Conservation (phyloP, 768 basidiomycete species). For the Asterophora lycoperdoides region DNA sequence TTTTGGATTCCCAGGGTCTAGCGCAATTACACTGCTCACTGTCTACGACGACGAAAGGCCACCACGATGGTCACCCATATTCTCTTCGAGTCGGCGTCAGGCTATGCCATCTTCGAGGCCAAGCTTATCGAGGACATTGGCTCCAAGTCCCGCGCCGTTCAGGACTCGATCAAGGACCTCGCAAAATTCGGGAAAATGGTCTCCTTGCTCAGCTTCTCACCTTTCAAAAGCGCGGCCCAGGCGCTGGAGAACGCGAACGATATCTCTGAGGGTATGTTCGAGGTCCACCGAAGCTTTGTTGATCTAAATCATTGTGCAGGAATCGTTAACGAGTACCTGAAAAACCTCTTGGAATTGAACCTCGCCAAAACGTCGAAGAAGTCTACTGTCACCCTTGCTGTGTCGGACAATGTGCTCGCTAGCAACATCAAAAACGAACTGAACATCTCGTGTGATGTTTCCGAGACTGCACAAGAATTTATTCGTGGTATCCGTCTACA, state of each 20-base stretch:
- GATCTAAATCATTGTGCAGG: conserved; percentile 41
- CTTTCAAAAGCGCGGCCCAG: conserved; percentile 90
- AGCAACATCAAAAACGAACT: conserved; percentile 72
- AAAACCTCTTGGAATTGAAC: conserved; percentile 83
- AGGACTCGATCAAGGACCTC: conserved; percentile 83
- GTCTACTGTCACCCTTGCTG: conserved; percentile 67
- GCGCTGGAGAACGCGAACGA: conserved; percentile 96
- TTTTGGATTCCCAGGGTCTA: conserved; percentile 18
- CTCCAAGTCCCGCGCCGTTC: conserved; percentile 69
- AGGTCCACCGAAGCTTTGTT: conserved; percentile 3
- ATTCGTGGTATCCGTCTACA: conserved; percentile 92
- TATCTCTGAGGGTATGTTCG: conserved; percentile 72
- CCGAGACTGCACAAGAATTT: conserved; percentile 77
- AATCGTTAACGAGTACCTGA: conserved; percentile 78
- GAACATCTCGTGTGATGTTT: conserved; percentile 73
- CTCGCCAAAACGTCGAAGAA: conserved; percentile 73
- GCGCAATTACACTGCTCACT: conserved; percentile 21
- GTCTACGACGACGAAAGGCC: conserved; percentile 31
- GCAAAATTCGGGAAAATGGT: conserved; percentile 93
- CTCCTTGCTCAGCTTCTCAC: conserved; percentile 82
- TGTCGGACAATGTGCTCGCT: conserved; percentile 72
- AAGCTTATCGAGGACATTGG: conserved; percentile 87
- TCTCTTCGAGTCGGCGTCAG: conserved; percentile 91
- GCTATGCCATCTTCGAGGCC: conserved; percentile 89
- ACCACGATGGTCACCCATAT: conserved; percentile 70